These are phyloP conservation scores for Trametes meyenii DNA, from an alignment of 768 basidiomycete species.

Conservation along the genomic window DNA sequence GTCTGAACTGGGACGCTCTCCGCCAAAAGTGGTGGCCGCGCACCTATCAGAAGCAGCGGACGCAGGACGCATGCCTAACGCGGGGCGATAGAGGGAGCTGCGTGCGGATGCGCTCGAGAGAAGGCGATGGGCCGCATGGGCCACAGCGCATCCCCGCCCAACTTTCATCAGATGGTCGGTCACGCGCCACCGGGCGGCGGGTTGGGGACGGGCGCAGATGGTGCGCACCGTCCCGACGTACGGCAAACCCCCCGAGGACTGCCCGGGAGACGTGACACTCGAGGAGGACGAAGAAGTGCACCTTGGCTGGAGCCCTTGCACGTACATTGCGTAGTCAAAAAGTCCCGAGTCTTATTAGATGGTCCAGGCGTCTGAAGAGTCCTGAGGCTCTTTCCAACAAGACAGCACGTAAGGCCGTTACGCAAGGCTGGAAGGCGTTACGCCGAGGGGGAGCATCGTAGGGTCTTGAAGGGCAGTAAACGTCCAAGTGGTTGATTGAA, in stretches of 20 bases:
- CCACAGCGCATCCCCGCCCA: constrained; percentile 7
- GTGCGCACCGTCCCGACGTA: background rate
- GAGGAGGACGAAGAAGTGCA: background rate
- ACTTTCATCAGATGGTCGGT: constrained; percentile 7
- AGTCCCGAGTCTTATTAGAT: constrained; percentile 1
- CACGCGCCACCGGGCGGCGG: constrained; percentile 1
- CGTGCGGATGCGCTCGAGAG: constrained; percentile 5
- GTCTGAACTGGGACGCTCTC: background rate
- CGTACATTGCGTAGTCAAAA: background rate
- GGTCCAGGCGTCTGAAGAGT: background rate
- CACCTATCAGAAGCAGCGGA: constrained; percentile 11
- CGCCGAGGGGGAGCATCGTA: constrained; percentile 50
- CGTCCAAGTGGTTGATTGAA: constrained; percentile 57
- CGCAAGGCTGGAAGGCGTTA: constrained; percentile 18
- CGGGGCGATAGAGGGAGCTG: background rate
- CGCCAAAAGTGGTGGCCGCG: background rate
- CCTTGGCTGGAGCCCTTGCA: background rate
- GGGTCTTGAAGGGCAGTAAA: constrained; percentile 38
- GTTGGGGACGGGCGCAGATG: background rate
- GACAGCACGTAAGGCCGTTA: background rate
- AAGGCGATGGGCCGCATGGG: constrained; percentile 17
- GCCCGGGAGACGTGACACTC: background rate
- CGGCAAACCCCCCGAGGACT: constrained; percentile 1
- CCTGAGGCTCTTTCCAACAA: background rate
- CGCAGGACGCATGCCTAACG: background rate